These are phyloP conservation scores for Striga asiatica DNA, from an alignment of 257 asterid species.

Conservation along the genomic window DNA sequence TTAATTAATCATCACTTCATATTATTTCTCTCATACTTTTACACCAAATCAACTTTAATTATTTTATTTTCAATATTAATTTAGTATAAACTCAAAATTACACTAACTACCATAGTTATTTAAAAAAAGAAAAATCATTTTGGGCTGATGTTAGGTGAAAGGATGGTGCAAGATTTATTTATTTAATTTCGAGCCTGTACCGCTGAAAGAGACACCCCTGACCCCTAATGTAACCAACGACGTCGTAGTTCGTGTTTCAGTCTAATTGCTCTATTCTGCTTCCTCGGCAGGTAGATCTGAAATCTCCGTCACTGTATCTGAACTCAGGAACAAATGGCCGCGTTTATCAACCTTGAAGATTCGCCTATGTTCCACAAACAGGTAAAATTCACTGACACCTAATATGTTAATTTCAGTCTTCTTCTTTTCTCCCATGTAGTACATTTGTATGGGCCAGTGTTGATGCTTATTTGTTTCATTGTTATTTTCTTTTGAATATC, in stretches of 20 bases:
- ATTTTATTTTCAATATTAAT: no score
- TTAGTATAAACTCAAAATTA: no score
- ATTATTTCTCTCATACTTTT: no score
- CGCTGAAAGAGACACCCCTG: no score
- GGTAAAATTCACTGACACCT: slow-evolving; percentile 20
- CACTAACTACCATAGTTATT: no score
- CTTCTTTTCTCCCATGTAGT: neutral
- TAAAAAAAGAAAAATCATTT: no score
- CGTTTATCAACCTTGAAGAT: slow-evolving; percentile 82
- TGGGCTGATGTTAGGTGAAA: no score
- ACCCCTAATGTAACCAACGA: no score
- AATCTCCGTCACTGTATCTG: slow-evolving; percentile 9
- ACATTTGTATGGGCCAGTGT: neutral
- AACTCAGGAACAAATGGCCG: slow-evolving; percentile 38
- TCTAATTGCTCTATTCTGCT: slow-evolving; percentile 8
- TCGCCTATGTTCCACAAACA: slow-evolving; percentile 98
- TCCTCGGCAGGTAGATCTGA: slow-evolving; percentile 18
- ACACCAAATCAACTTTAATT: no score
- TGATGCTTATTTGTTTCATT: neutral
- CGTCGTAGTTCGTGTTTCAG: slow-evolving; percentile 4
- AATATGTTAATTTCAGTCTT: neutral
- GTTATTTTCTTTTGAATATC: neutral
- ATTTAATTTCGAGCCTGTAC: no score
- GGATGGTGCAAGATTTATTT: no score
- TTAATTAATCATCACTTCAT: no score